phyloP scores from a whole-genome alignment of 106 monocot genomes.

The Dioscorea alata region DNA sequence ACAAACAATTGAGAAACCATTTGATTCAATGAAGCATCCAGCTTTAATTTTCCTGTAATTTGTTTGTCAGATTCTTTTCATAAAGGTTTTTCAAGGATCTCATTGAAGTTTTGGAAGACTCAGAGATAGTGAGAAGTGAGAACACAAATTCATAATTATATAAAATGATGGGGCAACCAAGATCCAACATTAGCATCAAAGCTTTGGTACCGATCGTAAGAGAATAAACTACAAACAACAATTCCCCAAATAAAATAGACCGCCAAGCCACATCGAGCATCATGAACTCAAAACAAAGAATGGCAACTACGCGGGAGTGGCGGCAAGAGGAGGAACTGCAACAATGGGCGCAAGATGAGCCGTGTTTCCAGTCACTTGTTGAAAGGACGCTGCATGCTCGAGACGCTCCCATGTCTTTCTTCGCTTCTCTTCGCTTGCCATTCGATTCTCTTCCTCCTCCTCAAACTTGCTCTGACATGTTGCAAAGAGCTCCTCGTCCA shows the following conservation, averaged over 20 bases:
- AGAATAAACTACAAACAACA: too few species aligned
- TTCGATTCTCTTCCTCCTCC: conserved; percentile 37
- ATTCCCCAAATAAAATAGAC: too few species aligned
- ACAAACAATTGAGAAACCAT: too few species aligned
- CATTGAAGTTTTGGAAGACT: too few species aligned
- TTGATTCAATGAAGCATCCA: too few species aligned
- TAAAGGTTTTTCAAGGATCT: too few species aligned
- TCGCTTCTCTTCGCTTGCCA: conserved; percentile 30
- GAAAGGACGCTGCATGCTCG: conserved; percentile 21
- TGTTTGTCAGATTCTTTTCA: neutral
- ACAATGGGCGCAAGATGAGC: conserved; percentile 15
- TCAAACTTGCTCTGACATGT: conserved; percentile 35
- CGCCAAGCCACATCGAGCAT: too few species aligned
- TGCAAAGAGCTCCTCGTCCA: conserved; percentile 31
- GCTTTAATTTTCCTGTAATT: neutral
- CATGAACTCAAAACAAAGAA: neutral
- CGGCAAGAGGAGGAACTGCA: conserved; percentile 5
- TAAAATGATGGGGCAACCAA: too few species aligned
- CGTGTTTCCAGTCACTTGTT: conserved; percentile 22
- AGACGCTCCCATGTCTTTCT: conserved; percentile 43
- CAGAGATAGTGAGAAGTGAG: too few species aligned
- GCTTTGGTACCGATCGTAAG: too few species aligned
- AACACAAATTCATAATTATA: too few species aligned
- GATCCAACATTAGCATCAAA: too few species aligned
- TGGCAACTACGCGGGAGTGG: neutral